A percentile compares a stretch with the other conserved stretches of the same genome.
Conservation (phyloP, 176 grass and related monocot genomes). For the Pharus latifolius region DNA sequence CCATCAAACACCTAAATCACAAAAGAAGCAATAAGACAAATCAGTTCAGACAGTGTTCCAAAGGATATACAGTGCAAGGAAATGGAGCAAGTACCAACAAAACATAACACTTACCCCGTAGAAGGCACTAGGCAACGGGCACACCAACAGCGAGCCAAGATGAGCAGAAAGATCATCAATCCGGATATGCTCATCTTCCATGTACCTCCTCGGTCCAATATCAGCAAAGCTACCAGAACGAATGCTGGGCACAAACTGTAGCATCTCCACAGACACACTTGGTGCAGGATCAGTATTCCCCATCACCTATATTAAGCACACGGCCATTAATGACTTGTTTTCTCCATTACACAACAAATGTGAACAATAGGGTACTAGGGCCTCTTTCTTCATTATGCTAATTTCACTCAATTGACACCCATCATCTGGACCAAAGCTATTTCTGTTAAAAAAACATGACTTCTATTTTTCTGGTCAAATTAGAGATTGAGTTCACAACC, state of each 20-base stretch:
- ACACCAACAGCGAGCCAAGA: constrained; percentile 50
- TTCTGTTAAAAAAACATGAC: background rate
- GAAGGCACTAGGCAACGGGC: constrained; percentile 79
- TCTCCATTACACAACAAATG: background rate
- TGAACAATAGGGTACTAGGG: background rate
- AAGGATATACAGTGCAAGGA: background rate
- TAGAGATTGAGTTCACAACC: background rate
- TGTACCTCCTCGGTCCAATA: constrained; percentile 71
- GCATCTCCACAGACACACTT: constrained; percentile 8
- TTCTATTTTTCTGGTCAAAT: background rate
- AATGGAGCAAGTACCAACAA: background rate
- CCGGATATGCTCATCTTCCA: constrained; percentile 97
- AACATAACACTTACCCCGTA: constrained; percentile 50
- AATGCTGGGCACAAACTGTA: constrained; percentile 56
- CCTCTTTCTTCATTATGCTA: background rate
- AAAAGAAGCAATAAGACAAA: background rate
- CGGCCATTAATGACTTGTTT: background rate
- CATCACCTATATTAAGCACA: constrained; percentile 20
- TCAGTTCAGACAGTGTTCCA: background rate
- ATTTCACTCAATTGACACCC: background rate
- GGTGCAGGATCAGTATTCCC: constrained; percentile 12
- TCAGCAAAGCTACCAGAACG: constrained; percentile 81
- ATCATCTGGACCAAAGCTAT: background rate
- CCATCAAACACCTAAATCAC: constrained; percentile 80
- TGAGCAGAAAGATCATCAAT: constrained; percentile 85